Base-by-base conservation (phyloP, 192 early-diverging fungal species). In the Coemansia sp. region DNA sequence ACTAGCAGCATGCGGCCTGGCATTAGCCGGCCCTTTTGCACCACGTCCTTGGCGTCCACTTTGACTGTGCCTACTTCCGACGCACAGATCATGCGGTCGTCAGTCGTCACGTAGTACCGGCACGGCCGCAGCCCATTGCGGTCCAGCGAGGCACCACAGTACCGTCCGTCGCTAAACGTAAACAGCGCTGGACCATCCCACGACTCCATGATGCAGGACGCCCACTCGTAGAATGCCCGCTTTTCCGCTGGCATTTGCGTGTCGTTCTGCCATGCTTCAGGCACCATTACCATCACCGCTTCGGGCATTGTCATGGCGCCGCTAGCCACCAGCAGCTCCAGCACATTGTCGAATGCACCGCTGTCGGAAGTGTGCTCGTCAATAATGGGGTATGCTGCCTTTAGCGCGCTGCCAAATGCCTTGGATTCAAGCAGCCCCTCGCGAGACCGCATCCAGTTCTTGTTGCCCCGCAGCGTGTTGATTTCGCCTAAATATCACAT, bases 371-470 rank as follows among this genome's bases (percentile, higher is more conserved):
- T 93, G 50, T 88, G 88, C 68, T 92, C 90, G 75, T 97, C 94
- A 57, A 98, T 90, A 53, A 96, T 93, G 11, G 96, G 96, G 78
- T 88, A 96, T 6, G 93, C 78, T 40, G 84, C 64, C 39, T 93
- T 85, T 8, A 98, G 74, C 43, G 11, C 11, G 40, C 91, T 87
- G 51, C 84, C 87, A 71, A 95, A 94, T 31, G 82, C 81, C 36
- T 80, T 83, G n/a, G 90, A 91, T 60, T 82, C 74, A 82, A 98
- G 88, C 54, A 93, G 85, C 52, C 96, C 94, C 68, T 98, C 94
- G 44, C 96, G 90, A 46, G 96, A 90, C 40, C 94, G 86, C 96
- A 97, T 97, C 96, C 96, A 98, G 84, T 97, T 98, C 78, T 96
- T 96, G 85, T 98, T 98, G 38, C 96, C 96, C 51, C 93, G 87